Conservation (phyloP, 495 filamentous ascomycete genomes). For the Tuber aestivum region DNA sequence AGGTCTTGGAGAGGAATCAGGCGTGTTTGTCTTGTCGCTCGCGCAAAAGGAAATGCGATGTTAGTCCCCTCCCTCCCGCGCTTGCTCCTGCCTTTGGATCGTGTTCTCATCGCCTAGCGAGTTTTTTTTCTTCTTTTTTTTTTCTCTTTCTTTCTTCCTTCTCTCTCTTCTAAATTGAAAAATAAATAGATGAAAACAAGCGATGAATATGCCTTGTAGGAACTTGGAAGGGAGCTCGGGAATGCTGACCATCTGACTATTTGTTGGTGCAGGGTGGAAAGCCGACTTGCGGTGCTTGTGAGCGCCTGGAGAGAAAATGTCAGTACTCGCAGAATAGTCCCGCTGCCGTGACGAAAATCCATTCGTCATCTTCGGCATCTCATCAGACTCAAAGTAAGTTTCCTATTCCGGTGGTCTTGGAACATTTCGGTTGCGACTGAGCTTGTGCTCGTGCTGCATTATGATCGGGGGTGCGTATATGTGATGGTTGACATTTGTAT, state of each 20-base stretch:
- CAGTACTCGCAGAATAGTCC: conserved; percentile 32
- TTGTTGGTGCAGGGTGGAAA: conserved; percentile 32
- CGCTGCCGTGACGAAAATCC: conserved; percentile 38
- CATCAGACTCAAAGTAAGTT: conserved; percentile 32
- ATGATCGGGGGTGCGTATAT: conserved; percentile 5
- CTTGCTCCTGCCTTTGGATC: not conserved
- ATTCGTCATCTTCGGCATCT: conserved; percentile 32
- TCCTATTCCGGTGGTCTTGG: conserved; percentile 12
- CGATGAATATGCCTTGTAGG: conserved; percentile 6
- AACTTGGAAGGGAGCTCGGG: not conserved
- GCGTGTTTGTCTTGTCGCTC: conserved; percentile 40
- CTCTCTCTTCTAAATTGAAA: not conserved
- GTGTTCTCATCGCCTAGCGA: not conserved
- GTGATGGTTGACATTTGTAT: not conserved
- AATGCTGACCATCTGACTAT: conserved; percentile 18
- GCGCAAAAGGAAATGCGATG: conserved; percentile 41
- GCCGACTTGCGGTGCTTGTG: conserved; percentile 38
- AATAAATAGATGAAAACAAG: not conserved
- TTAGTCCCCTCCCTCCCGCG: conserved; percentile 16
- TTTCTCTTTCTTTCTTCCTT: too few species aligned
- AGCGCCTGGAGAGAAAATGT: conserved; percentile 37
- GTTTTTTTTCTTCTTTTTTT: too few species aligned
- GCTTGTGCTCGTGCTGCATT: not conserved
- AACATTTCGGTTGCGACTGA: conserved; percentile 4
- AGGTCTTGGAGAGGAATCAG: conserved; percentile 40